Base-by-base conservation (phyloP, 306 rosid genomes). In the Fagus sylvatica region DNA sequence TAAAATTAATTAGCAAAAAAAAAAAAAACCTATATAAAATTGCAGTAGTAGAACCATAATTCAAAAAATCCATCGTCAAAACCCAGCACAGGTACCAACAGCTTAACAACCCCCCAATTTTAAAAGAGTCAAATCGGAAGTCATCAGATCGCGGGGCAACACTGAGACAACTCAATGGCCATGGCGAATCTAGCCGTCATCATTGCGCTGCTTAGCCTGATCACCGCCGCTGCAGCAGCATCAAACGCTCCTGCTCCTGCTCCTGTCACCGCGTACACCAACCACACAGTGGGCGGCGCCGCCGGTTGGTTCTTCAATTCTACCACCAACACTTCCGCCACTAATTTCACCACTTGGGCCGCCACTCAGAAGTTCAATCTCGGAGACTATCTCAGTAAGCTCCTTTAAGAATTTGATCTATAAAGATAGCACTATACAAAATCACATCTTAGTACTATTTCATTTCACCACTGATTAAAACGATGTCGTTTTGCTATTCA, bases 321-420 rank as follows among this genome's bases (percentile, higher is more conserved):
- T 73, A 75, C 89, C 76, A 80, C 89, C 78, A 88, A 87, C 84
- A 68, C 87, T 2, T n/a, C 98, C 62, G 85, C 90, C 74, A 33
- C 95, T 2, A 90, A 92, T 76, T 94, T 92, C 91, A 74, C 95
- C 65, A 39, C 84, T 42, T 94, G 98, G 98, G 91, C 97, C 7
- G 83, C 91, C 5, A n/a, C 54, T 13, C 90, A 88, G 67, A 85
- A 86, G 60, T 94, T 94, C 90, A 82, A 81, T 71, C 97, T 94
- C 28, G 97, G 98, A 54, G 98, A 94, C 77, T 90, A 17, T 79
- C 93, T 94, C 83, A 83, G 98, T 94, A 82, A 85, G 80, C 59
- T 75, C 80, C 12, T 5, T 17, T 8, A 2, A 10, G 15, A 12
- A 46, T 46, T 46, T 46, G 28, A 22, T 22, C 28, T 22, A 22